These are phyloP conservation scores for Leishmania braziliensis DNA, from an alignment of 208 protist genomes.

Conservation along the genomic window DNA sequence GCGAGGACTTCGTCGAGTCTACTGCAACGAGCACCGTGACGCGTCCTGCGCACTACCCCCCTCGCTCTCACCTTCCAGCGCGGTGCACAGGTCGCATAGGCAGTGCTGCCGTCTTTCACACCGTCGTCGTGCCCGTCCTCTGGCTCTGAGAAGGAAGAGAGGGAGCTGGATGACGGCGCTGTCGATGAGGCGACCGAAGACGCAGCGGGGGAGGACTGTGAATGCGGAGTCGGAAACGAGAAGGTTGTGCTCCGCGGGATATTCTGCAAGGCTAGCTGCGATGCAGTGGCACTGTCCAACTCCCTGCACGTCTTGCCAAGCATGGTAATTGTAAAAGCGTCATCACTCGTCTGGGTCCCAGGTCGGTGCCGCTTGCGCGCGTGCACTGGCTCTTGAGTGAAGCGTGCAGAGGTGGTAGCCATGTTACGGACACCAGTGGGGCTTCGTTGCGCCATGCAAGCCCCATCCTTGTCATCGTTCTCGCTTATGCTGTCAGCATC, in stretches of 20 bases:
- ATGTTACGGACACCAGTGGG: not conserved
- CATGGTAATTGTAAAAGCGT: not conserved
- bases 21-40: conserved; percentile 3
- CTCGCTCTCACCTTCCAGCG: not conserved
- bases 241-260: not conserved
- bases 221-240: not conserved
- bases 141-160: conserved; percentile 8
- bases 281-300: not conserved
- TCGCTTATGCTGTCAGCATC: not conserved
- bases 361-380: not conserved
- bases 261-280: not conserved
- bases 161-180: not conserved
- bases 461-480: not conserved
- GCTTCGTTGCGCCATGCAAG: not conserved
- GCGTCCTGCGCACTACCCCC: not conserved
- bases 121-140: not conserved
- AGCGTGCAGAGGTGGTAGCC: not conserved
- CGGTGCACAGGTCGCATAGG: not conserved
- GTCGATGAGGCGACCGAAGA: not conserved
- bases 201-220: not conserved
- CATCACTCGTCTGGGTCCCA: not conserved
- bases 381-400: not conserved
- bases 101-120: not conserved
- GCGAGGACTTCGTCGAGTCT: not conserved
- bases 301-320: not conserved